Base-by-base conservation (phyloP, 352 stramenopile species). In the Phytophthora chlamydospora region DNA sequence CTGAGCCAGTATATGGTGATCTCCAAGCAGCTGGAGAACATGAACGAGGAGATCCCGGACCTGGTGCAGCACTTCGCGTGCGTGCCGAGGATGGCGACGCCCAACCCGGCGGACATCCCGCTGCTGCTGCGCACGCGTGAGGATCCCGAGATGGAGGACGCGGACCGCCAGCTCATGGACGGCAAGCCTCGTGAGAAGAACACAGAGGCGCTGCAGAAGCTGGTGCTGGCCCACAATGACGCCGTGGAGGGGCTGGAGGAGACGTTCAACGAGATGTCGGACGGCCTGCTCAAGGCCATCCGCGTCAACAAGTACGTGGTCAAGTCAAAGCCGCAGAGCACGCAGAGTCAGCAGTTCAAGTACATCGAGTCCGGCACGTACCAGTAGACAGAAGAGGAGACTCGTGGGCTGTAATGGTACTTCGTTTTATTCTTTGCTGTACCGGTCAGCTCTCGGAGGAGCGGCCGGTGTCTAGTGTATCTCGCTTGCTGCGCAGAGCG, bases 1-100 rank as follows among this genome's bases (percentile, higher is more conserved):
- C 62, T 94, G 42, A 90, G 85, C 49, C 84, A 94, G 70, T 94
- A 89, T 64, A 89, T 91, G 78, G 85, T 94, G 35, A 91, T 94
- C 51, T 80, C 85, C 45, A 94, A 94, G 66, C 85, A 94, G 58
- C 66, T 94, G 19, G 85, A 95, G 70, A 95, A 95, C 67, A 95
- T 95, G 77, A 91, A 93, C 63, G 83, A 95, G 21, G 85, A 95
- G 49, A 90, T 95, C 46, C 85, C 85, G 14, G 85, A 95, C 39
- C 70, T 91, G 60, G 67, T 95, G 57, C 85, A 93, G 68, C 85
- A 95, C 49, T 95, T 92, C 58, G 85, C 83, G 10, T 95, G 85
- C 38, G 83, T 91, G 27, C 83, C 85, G 46, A 80, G 83, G 43
- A 93, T 95, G 83, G 83, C 83, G 66, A 91, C 84, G 40, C 85